Evolutionary conservation across 2,329 filamentous ascomycete species (phyloP).

Genomic region (Ciborinia camelliae): DNA sequence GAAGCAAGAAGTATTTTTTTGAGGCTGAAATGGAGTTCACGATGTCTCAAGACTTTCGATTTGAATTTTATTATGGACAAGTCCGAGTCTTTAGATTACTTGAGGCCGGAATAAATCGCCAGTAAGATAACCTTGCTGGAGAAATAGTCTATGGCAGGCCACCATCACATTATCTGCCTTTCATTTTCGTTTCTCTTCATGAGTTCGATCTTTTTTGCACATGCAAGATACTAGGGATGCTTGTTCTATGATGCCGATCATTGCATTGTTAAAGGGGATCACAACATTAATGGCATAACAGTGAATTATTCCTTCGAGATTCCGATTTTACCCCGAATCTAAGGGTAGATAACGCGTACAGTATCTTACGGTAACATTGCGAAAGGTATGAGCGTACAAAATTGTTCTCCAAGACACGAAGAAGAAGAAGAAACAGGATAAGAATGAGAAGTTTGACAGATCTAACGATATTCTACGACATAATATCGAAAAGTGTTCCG

Average conservation of each 20-base stretch:
- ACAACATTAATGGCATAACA: background rate
- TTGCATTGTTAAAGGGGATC: background rate
- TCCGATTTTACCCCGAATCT: background rate
- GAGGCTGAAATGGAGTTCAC: background rate
- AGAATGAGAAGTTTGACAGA: background rate
- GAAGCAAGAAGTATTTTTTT: background rate
- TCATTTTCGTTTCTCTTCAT: background rate
- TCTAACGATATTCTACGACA: background rate
- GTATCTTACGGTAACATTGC: slow-evolving; percentile 9
- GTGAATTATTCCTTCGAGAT: background rate
- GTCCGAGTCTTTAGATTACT: background rate
- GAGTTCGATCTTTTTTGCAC: background rate
- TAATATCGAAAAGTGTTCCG: background rate
- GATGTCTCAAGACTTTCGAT: background rate
- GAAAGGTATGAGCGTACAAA: background rate
- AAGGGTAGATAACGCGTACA: background rate
- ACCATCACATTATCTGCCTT: background rate
- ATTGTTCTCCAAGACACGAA: background rate
- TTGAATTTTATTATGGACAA: background rate
- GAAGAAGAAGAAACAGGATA: background rate
- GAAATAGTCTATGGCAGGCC: background rate
- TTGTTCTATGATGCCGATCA: background rate
- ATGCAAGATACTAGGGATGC: background rate
- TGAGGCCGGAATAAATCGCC: no score
- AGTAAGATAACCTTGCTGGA: background rate